A percentile compares a stretch with the other conserved stretches of the same genome.
These are phyloP conservation scores for Alloteropsis angusta DNA, from an alignment of 202 grass and related monocot species.

Conservation along the genomic window DNA sequence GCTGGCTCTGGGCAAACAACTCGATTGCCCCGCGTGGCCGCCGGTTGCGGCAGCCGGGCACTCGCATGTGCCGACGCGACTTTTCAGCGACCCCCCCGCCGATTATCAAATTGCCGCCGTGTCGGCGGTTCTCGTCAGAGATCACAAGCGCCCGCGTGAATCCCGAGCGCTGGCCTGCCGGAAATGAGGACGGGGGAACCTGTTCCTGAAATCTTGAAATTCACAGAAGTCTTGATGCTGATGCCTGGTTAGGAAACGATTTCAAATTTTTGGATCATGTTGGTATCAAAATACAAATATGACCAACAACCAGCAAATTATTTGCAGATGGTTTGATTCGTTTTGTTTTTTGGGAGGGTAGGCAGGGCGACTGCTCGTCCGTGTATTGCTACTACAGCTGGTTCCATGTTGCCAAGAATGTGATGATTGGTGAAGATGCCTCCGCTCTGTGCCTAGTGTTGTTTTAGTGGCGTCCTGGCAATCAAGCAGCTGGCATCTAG, in stretches of 20 bases:
- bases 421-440: slow-evolving; percentile 14
- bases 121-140: slow-evolving; percentile 12
- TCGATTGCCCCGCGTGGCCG: slow-evolving; percentile 36
- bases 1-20: slow-evolving; percentile 6
- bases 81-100: slow-evolving; percentile 18
- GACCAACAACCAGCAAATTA: not conserved
- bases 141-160: not conserved
- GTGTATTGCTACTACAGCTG: not conserved
- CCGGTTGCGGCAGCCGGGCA: slow-evolving; percentile 22
- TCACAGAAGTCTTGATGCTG: not conserved
- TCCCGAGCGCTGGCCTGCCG: not conserved
- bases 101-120: slow-evolving; percentile 39
- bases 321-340: not conserved
- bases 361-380: not conserved
- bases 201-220: not conserved
- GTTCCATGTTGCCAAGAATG: not conserved
- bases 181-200: not conserved
- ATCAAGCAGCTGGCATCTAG: slow-evolving; percentile 3
- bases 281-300: not conserved
- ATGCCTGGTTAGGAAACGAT: not conserved
- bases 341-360: not conserved
- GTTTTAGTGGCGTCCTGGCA: slow-evolving; percentile 9
- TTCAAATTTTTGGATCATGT: not conserved
- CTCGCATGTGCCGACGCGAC: slow-evolving; percentile 38
- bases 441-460: not conserved